Evolutionary conservation across 805 yeast genomes (phyloP).

Genomic region (Suhomyces sp.): DNA sequence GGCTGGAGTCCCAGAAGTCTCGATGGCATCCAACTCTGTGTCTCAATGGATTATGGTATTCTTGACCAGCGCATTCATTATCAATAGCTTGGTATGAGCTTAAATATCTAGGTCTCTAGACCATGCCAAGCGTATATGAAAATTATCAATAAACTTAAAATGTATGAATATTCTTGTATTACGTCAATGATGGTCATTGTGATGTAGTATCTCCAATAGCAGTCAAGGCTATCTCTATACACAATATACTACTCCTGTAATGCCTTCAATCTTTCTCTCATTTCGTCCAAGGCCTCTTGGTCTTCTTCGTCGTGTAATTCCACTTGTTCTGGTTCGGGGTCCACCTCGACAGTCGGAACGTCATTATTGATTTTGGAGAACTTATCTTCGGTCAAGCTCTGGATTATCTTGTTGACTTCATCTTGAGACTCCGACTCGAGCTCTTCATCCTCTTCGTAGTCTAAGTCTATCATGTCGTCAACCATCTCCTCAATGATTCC

Average conservation of each 20-base stretch:
- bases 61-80: too few species aligned
- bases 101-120: too few species aligned
- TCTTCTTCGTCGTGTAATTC: conserved; percentile 53
- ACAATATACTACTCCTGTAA: conserved; percentile 47
- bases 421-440: conserved; percentile 66
- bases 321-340: conserved; percentile 15
- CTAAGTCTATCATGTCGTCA: conserved; percentile 77
- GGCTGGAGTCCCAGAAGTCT: too few species aligned
- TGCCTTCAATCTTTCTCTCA: conserved; percentile 87
- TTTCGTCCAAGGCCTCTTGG: conserved; percentile 71
- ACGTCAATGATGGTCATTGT: too few species aligned
- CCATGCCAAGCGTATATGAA: too few species aligned
- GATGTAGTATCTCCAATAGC: too few species aligned
- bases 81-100: too few species aligned
- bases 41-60: too few species aligned
- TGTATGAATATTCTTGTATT: too few species aligned
- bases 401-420: conserved; percentile 60
- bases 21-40: too few species aligned
- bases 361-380: conserved; percentile 34
- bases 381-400: conserved; percentile 40
- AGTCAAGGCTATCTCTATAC: too few species aligned
- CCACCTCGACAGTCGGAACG: conserved; percentile 30
- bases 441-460: conserved; percentile 60
- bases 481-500: conserved; percentile 94
- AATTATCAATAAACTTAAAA: too few species aligned